phyloP scores from a whole-genome alignment of 2,329 filamentous ascomycete species.

The Tolypocladium ophioglossoides region DNA sequence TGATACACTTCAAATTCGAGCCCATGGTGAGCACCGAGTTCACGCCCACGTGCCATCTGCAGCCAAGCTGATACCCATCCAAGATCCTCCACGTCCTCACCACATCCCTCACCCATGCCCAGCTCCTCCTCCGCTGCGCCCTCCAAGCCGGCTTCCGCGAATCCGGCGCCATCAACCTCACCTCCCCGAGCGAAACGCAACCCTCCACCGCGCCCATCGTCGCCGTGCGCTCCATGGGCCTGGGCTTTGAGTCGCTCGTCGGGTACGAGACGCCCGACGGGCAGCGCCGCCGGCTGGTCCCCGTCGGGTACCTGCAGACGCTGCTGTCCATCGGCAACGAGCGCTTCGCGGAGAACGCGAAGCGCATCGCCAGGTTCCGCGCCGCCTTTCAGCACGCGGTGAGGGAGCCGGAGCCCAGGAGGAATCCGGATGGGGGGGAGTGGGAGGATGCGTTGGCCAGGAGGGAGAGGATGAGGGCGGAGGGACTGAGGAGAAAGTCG shows the following conservation, averaged over 20 bases:
- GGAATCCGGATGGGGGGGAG: slow-evolving; percentile 24
- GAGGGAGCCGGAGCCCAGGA: slow-evolving; percentile 11
- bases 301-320: slow-evolving; percentile 54
- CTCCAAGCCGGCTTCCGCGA: slow-evolving; percentile 81
- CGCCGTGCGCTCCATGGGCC: slow-evolving; percentile 72
- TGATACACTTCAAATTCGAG: slow-evolving; percentile 85
- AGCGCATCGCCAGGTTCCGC: slow-evolving; percentile 56
- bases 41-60: neutral
- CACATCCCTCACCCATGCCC: slow-evolving; percentile 63
- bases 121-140: slow-evolving; percentile 64
- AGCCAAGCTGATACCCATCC: neutral
- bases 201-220: slow-evolving; percentile 53
- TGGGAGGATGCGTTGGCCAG: slow-evolving; percentile 46
- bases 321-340: slow-evolving; percentile 64
- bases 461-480: slow-evolving; percentile 44
- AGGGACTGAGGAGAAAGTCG: slow-evolving; percentile 44
- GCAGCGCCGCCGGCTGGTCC: slow-evolving; percentile 39
- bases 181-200: slow-evolving; percentile 21
- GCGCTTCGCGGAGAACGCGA: slow-evolving; percentile 58
- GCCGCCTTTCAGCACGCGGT: slow-evolving; percentile 32
- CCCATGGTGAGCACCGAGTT: slow-evolving; percentile 70
- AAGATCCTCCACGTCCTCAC: slow-evolving; percentile 85
- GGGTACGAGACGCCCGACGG: slow-evolving; percentile 39
- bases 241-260: slow-evolving; percentile 73
- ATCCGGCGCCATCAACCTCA: slow-evolving; percentile 68